phyloP scores from a whole-genome alignment of 164 flowering plant species.

The Magnolia changhungtana region DNA sequence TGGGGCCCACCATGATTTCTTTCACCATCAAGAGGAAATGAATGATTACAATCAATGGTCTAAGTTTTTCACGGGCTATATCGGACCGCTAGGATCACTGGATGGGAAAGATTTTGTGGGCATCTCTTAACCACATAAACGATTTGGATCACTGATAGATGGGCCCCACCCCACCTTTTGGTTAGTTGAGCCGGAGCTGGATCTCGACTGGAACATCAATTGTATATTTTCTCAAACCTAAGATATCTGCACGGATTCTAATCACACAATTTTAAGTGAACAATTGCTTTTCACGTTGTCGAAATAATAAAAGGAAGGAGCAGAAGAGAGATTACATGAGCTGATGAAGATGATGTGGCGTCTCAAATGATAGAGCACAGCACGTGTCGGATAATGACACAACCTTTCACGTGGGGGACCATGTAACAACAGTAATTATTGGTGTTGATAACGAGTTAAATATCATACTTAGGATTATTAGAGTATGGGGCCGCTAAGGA shows the following conservation, averaged over 20 bases:
- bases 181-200: too few relatives aligned
- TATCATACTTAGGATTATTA: neutral
- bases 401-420: neutral
- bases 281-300: neutral
- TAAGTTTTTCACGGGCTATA: too few relatives aligned
- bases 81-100: neutral
- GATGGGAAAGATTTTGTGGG: neutral
- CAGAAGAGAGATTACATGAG: neutral
- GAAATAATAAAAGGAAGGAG: neutral
- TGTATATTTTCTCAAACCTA: neutral
- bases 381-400: neutral
- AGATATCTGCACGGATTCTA: neutral
- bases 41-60: too few relatives aligned
- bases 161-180: too few relatives aligned
- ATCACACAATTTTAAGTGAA: neutral
- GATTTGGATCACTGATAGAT: too few relatives aligned
- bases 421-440: neutral
- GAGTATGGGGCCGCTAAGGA: neutral
- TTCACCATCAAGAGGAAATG: too few relatives aligned
- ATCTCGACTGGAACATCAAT: too few relatives aligned
- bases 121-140: neutral
- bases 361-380: neutral
- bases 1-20: neutral
- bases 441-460: neutral
- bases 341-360: neutral